Base-by-base conservation (phyloP, 441 rosid species). In the Populus tomentosa region DNA sequence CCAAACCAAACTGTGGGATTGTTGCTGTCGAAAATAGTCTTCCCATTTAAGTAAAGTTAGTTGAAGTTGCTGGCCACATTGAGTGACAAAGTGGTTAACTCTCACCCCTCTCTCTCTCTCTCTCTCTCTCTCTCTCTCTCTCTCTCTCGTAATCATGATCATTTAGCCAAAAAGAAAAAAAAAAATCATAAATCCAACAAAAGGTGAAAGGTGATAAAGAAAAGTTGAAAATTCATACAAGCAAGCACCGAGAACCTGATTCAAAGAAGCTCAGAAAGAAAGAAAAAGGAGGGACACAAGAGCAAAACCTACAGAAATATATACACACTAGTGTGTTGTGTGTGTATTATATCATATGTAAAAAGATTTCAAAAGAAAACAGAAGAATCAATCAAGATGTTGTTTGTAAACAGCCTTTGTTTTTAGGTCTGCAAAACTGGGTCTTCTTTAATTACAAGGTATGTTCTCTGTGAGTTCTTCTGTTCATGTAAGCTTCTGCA, bases 41-140 rank as follows among this genome's bases (percentile, higher is more conserved):
- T 92, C 85, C 82, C 84, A 85, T 75, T 74, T 67, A 92, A 90
- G 92, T 84, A 85, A 94, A 79, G 96, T 80, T 86, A 36, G 94
- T 85, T 86, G 90, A 84, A 86, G 88, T 80, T 82, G 81, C 21
- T 28, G 33, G 79, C 77, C 77, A 80, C 78, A 70, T 92, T 88
- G 95, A 92, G 93, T 92, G 90, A 83, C 66, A 87, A 87, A 84
- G 90, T 86, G 92, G 88, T 82, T 92, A 94, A 78, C 92, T 71
- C 70, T 76, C 56, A 69, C 75, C 59, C 71, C 53, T 74, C 80
- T 81, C 84, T n/a, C n/a, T n/a, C n/a, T n/a, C n/a, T n/a, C 28
- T 26, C 28, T 26, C 28, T 81, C 80, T 73, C 53, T 40, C 86
- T 23, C 70, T 50, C 18, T 36, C 75, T 61, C 35, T 69, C 56